phyloP scores from a whole-genome alignment of 768 basidiomycete genomes.

The Harrya chromipes region DNA sequence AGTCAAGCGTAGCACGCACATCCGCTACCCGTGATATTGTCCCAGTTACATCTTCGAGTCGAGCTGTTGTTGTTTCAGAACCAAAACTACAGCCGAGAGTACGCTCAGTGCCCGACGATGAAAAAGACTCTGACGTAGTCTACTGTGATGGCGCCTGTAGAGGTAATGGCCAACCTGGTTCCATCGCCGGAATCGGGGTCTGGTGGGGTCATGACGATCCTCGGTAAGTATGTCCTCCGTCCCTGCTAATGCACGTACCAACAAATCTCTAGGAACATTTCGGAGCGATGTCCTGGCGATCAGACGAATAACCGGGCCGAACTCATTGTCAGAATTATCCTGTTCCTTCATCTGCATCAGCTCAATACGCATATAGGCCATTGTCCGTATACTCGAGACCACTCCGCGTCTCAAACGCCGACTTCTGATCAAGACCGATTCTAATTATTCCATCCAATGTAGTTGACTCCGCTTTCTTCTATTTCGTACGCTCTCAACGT shows the following conservation, averaged over 20 bases:
- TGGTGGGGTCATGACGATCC: slow-evolving; percentile 78
- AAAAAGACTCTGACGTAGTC: slow-evolving; percentile 46
- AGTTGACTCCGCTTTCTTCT: slow-evolving; percentile 1
- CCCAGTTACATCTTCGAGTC: slow-evolving; percentile 30
- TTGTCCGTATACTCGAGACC: slow-evolving; percentile 76
- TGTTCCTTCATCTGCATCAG: not conserved
- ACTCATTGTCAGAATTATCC: slow-evolving; percentile 57
- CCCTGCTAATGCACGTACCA: not conserved
- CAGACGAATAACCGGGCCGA: slow-evolving; percentile 92
- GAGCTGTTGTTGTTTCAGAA: not conserved
- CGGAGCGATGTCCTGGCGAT: slow-evolving; percentile 76
- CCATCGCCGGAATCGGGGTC: slow-evolving; percentile 82
- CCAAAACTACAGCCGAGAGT: no score
- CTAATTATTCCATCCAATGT: slow-evolving; percentile 82
- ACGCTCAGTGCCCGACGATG: slow-evolving; percentile 10
- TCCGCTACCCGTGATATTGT: slow-evolving; percentile 5
- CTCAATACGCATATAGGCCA: slow-evolving; percentile 60
- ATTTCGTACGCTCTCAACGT: slow-evolving; percentile 2
- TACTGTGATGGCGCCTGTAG: slow-evolving; percentile 88
- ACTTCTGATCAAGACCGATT: slow-evolving; percentile 82
- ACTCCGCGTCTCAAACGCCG: slow-evolving; percentile 52
- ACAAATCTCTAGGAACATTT: slow-evolving; percentile 58
- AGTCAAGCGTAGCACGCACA: slow-evolving; percentile 18
- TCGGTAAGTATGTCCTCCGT: slow-evolving; percentile 39
- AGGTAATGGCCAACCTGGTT: slow-evolving; percentile 68